Evolutionary conservation across 495 filamentous ascomycete genomes (phyloP), one percentile per base, ranked within the genome.

Genomic region (Jackrogersella multiformis): DNA sequence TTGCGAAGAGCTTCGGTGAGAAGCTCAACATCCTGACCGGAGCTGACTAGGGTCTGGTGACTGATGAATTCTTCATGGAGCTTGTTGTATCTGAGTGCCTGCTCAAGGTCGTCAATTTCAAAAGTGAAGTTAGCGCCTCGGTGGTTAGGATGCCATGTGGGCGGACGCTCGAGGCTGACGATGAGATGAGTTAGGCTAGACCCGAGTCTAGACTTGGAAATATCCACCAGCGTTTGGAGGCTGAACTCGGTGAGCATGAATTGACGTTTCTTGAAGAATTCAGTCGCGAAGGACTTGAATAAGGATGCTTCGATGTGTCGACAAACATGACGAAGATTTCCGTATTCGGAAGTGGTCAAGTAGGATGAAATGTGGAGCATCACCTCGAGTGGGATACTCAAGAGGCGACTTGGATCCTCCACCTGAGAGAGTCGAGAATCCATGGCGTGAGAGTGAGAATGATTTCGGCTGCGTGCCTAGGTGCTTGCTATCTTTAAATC

Each of bases 181-280:
- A 84, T 81, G 56, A 87, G 76, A 70, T 84, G 78, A 1, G 55
- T 79, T 9, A 87, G 66, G 32, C 55, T 66, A 1, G 66, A 55
- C 0, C 77, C 77, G 1, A 86, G 54, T n/a, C 70, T 74, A 23
- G 78, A 77, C 7, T 80, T 79, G n/a, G 85, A 78, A 51, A 87
- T 87, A 58, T 82, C 80, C 26, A 85, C 66, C 21, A 87, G 78
- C 0, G 81, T 75, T 58, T 80, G 69, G 4, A 87, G 77, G 63
- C 82, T 84, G 49, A 71, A 72, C 21, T 77, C 67, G 8, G 75
- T 78, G 59, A 84, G 68, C 78, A 85, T 82, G 73, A 87, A 87
- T 67, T 85, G 81, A 45, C 80, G 80, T 67, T 84, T 85, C 16
- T 77, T 72, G 69, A 87, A 87, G 75, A 85, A 87, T 65, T 86